Conservation (phyloP, 2,329 filamentous ascomycete genomes). For the Biscogniauxia sp. region DNA sequence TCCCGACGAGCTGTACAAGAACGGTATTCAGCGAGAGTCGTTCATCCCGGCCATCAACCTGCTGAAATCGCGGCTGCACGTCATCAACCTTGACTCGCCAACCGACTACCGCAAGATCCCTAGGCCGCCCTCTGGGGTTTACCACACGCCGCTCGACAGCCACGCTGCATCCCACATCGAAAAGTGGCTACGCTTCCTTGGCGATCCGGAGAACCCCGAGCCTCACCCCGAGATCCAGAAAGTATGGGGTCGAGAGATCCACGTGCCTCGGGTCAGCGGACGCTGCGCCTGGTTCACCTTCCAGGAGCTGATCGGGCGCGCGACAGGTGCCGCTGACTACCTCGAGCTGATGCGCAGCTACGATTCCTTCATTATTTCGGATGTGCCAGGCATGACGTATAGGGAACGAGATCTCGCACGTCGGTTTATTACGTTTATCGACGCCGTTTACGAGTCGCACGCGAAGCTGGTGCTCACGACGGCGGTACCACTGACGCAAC, state of each 20-base stretch:
- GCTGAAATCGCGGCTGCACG: conserved; percentile 76
- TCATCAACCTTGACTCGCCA: conserved; percentile 91
- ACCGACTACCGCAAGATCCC: conserved; percentile 98
- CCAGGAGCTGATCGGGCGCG: conserved; percentile 82
- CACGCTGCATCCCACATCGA: conserved; percentile 79
- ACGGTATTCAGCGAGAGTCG: conserved; percentile 92
- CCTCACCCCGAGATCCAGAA: conserved; percentile 76
- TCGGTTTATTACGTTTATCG: conserved; percentile 95
- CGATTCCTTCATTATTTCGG: conserved; percentile 87
- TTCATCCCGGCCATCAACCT: conserved; percentile 95
- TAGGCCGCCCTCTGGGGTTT: conserved; percentile 87
- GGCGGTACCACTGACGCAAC: conserved; percentile 76
- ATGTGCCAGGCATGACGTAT: conserved; percentile 88
- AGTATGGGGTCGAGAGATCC: conserved; percentile 91
- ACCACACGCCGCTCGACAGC: conserved; percentile 81
- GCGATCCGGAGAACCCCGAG: conserved; percentile 72
- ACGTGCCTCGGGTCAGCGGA: conserved; percentile 84
- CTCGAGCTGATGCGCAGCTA: conserved; percentile 88
- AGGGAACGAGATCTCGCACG: conserved; percentile 82
- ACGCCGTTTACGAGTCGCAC: conserved; percentile 88
- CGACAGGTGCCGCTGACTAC: conserved; percentile 92
- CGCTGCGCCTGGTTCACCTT: conserved; percentile 90
- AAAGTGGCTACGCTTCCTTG: conserved; percentile 94
- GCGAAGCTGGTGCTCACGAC: conserved; percentile 96
- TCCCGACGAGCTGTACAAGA: conserved; percentile 94